Base-by-base conservation (phyloP, 176 grass and related monocot species). In the Rhynchospora breviuscula region DNA sequence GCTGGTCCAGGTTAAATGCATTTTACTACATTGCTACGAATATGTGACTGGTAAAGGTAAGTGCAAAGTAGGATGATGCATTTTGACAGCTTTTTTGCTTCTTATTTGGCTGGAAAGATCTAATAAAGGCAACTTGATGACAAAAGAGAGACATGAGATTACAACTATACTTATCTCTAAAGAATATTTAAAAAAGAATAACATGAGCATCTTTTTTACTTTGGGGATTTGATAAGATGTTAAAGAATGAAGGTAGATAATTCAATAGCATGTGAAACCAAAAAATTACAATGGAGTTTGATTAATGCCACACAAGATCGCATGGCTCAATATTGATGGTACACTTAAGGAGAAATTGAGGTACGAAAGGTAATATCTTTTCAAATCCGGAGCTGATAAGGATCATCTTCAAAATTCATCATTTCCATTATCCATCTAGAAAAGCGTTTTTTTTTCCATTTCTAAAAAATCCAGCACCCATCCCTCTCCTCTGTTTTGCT, bases 91-190 rank as follows among this genome's bases (percentile, higher is more conserved):
- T 48, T 49, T 15, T 48, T 72, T 72, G 44, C 8, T 10, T 49
- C 11, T 9, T 47, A 5, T 13, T 51, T 10, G 46, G 10, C 10
- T 74, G 2, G 46, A 74, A 51, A 74, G 70, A 74, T 74, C 70
- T 52, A 48, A 44, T 7, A 3, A 52, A 52, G 19, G 49, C 13
- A 51, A 52, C 10, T 25, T 3, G 19, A 74, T 52, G 69, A 14
- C 48, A 25, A 74, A 74, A 74, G 70, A 25, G 70, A 74, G 70
- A 74, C 70, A 74, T 51, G n/a, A 43, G 59, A 61, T 51, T 74
- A 13, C 23, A 5, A 40, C 35, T n/a, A n/a, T n/a, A n/a, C n/a
- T n/a, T n/a, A n/a, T n/a, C n/a, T n/a, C 33, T 35, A 35, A 35
- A 35, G 33, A 35, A 35, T 35, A 35, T 35, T 1, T 35, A 35